Percentiles rank a stretch among this genome's conserved stretches.
These are phyloP conservation scores for Pseudogymnoascus sp. DNA, from an alignment of 2,329 filamentous ascomycete genomes.

Conservation along the genomic window DNA sequence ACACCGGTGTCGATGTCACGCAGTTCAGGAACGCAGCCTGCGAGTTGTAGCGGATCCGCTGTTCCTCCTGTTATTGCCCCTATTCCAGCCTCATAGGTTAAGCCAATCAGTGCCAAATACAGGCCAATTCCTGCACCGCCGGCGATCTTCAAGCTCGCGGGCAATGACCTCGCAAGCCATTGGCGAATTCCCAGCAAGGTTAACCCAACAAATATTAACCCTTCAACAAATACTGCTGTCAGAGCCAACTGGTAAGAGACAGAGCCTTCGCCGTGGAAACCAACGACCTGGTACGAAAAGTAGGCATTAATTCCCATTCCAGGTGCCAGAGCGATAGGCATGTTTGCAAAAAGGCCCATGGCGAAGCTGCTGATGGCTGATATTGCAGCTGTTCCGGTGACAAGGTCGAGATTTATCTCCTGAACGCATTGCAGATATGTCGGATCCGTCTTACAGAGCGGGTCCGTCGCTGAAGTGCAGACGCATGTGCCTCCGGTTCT, in stretches of 20 bases:
- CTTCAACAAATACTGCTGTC: constrained; percentile 83
- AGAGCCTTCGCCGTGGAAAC: constrained; percentile 63
- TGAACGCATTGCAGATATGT: constrained; percentile 56
- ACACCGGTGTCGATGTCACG: constrained; percentile 37
- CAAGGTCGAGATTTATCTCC: constrained; percentile 55
- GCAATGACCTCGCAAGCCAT: constrained; percentile 79
- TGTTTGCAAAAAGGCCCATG: constrained; percentile 76
- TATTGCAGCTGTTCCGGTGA: constrained; percentile 80
- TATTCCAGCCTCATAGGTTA: constrained; percentile 77
- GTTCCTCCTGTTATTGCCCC: constrained; percentile 63
- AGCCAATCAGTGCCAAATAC: constrained; percentile 62
- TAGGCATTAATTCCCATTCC: constrained; percentile 83
- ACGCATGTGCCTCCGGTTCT: constrained; percentile 63
- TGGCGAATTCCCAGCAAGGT: constrained; percentile 76
- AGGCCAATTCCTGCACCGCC: constrained; percentile 81
- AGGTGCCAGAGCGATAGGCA: constrained; percentile 62
- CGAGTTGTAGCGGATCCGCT: constrained; percentile 64
- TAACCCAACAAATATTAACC: constrained; percentile 74
- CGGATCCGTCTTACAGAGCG: constrained; percentile 45
- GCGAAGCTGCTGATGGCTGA: constrained; percentile 70
- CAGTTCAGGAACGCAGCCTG: constrained; percentile 40
- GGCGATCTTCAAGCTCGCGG: constrained; percentile 76
- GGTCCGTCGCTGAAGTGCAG: constrained; percentile 49
- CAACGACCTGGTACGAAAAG: constrained; percentile 72
- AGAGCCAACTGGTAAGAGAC: constrained; percentile 71